Conservation (phyloP, 306 rosid genomes). For the Malus sylvestris region DNA sequence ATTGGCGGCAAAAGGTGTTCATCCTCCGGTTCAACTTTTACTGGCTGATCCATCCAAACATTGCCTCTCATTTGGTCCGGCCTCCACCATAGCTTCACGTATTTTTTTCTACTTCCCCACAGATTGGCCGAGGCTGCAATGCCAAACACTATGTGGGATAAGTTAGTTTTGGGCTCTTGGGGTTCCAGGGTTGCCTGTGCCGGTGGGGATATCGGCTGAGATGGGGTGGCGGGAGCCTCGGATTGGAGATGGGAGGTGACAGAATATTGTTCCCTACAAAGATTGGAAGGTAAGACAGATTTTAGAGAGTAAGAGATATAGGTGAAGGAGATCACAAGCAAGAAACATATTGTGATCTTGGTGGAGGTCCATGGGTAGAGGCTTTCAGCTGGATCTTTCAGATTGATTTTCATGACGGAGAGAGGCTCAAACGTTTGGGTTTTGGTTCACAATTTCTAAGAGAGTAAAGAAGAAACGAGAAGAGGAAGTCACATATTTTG, state of each 20-base stretch:
- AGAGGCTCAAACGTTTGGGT: background rate
- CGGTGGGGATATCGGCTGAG: background rate
- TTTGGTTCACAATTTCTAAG: background rate
- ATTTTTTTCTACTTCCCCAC: slow-evolving; percentile 57
- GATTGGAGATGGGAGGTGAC: background rate
- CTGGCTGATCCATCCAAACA: slow-evolving; percentile 52
- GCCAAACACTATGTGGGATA: slow-evolving; percentile 69
- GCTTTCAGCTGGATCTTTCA: slow-evolving; percentile 36
- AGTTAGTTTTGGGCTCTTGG: slow-evolving; percentile 28
- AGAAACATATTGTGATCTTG: slow-evolving; percentile 35
- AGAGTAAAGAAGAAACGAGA: background rate
- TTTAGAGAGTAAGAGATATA: slow-evolving; percentile 36
- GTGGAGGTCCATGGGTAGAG: slow-evolving; percentile 23
- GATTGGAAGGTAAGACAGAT: slow-evolving; percentile 19
- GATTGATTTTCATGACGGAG: slow-evolving; percentile 34
- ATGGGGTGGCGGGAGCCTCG: background rate
- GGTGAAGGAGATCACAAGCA: slow-evolving; percentile 36
- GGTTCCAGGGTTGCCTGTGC: background rate
- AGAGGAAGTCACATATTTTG: background rate
- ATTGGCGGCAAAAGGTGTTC: slow-evolving; percentile 26
- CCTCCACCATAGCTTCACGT: slow-evolving; percentile 70
- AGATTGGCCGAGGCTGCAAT: slow-evolving; percentile 65
- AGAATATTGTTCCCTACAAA: slow-evolving; percentile 11
- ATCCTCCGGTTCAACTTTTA: slow-evolving; percentile 17
- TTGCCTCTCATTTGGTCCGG: slow-evolving; percentile 51